A percentile compares a stretch with the other conserved stretches of the same genome.
These are phyloP conservation scores for Fraxinus paxiana DNA, from an alignment of 305 asterid species.

Conservation along the genomic window DNA sequence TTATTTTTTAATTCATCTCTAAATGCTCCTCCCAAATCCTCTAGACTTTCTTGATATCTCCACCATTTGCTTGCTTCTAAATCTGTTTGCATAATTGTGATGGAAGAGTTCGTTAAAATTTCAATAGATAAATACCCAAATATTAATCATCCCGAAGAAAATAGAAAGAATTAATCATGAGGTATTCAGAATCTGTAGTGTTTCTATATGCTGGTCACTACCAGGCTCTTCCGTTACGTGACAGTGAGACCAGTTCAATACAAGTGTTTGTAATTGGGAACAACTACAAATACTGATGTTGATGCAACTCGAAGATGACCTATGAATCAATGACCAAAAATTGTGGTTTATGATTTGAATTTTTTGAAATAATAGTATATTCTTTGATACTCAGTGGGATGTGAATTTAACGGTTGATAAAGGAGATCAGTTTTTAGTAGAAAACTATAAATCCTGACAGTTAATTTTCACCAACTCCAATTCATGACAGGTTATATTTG, in stretches of 20 bases:
- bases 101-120: neutral
- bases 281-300: conserved; percentile 3
- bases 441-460: neutral
- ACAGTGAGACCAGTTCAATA: neutral
- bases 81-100: neutral
- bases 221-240: neutral
- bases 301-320: neutral
- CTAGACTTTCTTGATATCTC: neutral
- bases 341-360: neutral
- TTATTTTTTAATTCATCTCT: conserved; percentile 17
- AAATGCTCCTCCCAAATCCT: conserved; percentile 12
- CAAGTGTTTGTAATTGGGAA: neutral
- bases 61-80: neutral
- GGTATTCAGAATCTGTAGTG: neutral
- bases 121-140: neutral
- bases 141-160: neutral
- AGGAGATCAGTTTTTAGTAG: neutral
- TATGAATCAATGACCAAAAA: neutral
- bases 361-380: neutral
- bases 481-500: conserved; percentile 79
- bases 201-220: neutral
- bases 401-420: neutral
- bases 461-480: neutral
- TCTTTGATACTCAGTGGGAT: neutral
- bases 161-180: neutral